phyloP scores from a whole-genome alignment of 2,329 filamentous ascomycete genomes.

The Domatiomyces globalis region DNA sequence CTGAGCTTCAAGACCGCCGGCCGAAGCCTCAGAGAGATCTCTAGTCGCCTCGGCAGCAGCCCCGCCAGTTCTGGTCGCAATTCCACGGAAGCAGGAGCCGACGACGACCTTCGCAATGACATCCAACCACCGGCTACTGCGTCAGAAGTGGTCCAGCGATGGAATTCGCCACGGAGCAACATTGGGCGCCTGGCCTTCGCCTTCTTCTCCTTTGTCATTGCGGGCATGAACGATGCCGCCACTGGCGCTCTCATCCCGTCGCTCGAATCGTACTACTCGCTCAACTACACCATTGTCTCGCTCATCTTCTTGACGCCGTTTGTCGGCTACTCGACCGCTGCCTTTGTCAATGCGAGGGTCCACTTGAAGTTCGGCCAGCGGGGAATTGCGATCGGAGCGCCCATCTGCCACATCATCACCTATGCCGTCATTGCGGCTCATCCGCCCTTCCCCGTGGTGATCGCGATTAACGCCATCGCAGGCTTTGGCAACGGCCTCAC shows the following conservation, averaged over 20 bases:
- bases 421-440: constrained; percentile 26
- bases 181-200: constrained; percentile 33
- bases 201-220: constrained; percentile 43
- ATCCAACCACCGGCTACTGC: constrained; percentile 2
- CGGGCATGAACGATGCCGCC: constrained; percentile 43
- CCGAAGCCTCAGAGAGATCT: constrained; percentile 6
- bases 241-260: constrained; percentile 28
- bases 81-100: constrained; percentile 1
- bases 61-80: background rate
- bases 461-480: constrained; percentile 27
- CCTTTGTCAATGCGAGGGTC: constrained; percentile 31
- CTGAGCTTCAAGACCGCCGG: constrained; percentile 11
- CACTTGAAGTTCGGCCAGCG: constrained; percentile 45
- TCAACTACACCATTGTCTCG: constrained; percentile 34
- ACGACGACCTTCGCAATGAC: constrained; percentile 1
- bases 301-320: constrained; percentile 37
- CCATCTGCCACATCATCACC: constrained; percentile 26
- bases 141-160: constrained; percentile 32
- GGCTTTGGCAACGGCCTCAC: constrained; percentile 30
- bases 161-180: constrained; percentile 49
- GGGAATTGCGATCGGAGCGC: constrained; percentile 52
- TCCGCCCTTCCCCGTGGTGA: constrained; percentile 30
- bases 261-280: constrained; percentile 31
- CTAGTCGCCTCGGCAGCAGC: constrained; percentile 5
- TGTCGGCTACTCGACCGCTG: constrained; percentile 34